Base-by-base conservation (phyloP, 768 basidiomycete species). In the Rhodocollybia butyracea region DNA sequence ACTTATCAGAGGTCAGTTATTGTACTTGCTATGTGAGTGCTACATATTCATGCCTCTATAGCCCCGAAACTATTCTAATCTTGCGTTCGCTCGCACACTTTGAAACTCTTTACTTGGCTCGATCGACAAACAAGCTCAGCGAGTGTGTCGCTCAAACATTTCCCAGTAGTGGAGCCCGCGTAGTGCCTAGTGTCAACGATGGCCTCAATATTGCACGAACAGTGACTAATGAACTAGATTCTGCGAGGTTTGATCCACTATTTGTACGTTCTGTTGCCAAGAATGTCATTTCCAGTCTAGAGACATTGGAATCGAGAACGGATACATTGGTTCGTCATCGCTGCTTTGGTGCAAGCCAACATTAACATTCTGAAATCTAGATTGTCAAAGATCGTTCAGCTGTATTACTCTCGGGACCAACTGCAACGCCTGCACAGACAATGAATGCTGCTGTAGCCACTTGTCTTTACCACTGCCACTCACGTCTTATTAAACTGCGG, bases 241-340 rank as follows among this genome's bases (percentile, higher is more conserved):
- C 92, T 2, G 93, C 93, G 13, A 80, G 86, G 58, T 97, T 96
- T 66, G 97, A 99, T 70, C 96, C 96, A 0, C 68, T 98, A 34
- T 74, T 99, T 13, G 84, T 92, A 11, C 81, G 79, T 56, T 78
- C 85, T 5, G 86, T 97, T 7, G 91, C 94, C 13, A 87, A 85
- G 67, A 87, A 84, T 64, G 84, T 82, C 0, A 78, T 78, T 10
- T 73, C 79, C 2, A 83, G 85, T 54, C 64, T 98, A 45, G 91
- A 94, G n/a, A 78, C 74, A 58, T 75, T 92, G 60, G 63, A 83
- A 21, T 74, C 77, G 5, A 79, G 86, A 55, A 69, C 82, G 1
- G 94, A 97, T 34, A 73, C 70, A 17, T 61, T 94, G 72, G 93
- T 95, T 57, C 60, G 89, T 70, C 2, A 15, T 27, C 10, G 12